These are phyloP conservation scores for Mrakia frigida DNA, from an alignment of 768 basidiomycete species.

Conservation along the genomic window DNA sequence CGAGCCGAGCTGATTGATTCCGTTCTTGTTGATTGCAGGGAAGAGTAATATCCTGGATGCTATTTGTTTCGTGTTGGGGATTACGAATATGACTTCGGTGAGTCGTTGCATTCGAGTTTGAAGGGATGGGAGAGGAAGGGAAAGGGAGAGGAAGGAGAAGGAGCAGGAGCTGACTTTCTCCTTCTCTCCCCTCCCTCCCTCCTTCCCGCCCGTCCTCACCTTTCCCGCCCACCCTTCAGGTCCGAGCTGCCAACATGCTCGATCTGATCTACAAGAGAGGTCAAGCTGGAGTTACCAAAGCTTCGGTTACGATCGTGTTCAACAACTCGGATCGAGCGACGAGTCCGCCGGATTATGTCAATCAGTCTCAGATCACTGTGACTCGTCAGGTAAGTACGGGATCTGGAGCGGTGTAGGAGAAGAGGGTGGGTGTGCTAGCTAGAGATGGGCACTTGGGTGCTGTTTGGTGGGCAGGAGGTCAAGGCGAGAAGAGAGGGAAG, in stretches of 20 bases:
- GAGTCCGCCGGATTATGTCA: constrained; percentile 75
- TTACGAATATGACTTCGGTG: constrained; percentile 93
- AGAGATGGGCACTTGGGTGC: too few relatives aligned
- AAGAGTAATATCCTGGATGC: constrained; percentile 99
- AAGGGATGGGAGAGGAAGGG: neutral
- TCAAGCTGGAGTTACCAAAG: constrained; percentile 93
- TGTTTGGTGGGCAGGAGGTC: neutral
- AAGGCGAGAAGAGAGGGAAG: neutral
- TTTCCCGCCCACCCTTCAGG: constrained; percentile 49
- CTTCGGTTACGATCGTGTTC: constrained; percentile 96
- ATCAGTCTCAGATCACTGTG: constrained; percentile 83
- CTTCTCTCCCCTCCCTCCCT: neutral
- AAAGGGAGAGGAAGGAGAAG: neutral
- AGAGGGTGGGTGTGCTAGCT: too few relatives aligned
- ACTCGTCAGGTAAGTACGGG: constrained; percentile 76
- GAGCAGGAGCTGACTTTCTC: neutral
- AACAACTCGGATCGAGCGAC: constrained; percentile 87
- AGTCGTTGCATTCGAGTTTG: constrained; percentile 33
- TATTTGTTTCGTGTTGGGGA: constrained; percentile 96
- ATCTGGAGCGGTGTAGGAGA: too few relatives aligned
- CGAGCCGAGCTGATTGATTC: neutral
- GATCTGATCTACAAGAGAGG: constrained; percentile 99
- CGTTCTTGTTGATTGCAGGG: constrained; percentile 46
- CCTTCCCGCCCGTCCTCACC: neutral
- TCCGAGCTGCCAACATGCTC: constrained; percentile 90